These are phyloP conservation scores for Mycena citricolor DNA, from an alignment of 1,284 basidiomycete genomes.

Conservation along the genomic window DNA sequence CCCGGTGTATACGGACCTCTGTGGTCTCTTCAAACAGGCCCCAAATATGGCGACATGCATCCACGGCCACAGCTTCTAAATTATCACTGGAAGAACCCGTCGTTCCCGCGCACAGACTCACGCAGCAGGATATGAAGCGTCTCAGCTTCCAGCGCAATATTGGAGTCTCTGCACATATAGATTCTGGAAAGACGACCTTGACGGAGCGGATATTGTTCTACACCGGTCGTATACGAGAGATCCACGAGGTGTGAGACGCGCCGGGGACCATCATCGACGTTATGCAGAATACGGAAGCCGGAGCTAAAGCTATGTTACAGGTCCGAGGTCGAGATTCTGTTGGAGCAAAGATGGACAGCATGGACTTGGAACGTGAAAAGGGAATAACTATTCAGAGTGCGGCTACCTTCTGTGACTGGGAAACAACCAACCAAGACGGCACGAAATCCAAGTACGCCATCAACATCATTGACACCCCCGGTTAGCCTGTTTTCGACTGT, in stretches of 20 bases:
- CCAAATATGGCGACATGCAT: too few relatives aligned
- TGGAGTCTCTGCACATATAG: slow-evolving; percentile 89
- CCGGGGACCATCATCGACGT: slow-evolving; percentile 14
- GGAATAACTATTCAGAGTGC: slow-evolving; percentile 99
- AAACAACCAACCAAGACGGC: slow-evolving; percentile 63
- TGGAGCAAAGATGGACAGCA: slow-evolving; percentile 99
- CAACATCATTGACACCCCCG: slow-evolving; percentile 99
- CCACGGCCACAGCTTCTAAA: too few relatives aligned
- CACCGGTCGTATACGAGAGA: slow-evolving; percentile 93
- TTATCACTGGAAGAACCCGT: slow-evolving; percentile 1
- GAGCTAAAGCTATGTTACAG: slow-evolving; percentile 35
- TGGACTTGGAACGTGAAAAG: slow-evolving; percentile 99
- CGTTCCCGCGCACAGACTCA: slow-evolving; percentile 37
- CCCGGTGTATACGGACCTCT: too few relatives aligned
- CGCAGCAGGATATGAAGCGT: slow-evolving; percentile 55
- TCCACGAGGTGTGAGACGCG: slow-evolving; percentile 82
- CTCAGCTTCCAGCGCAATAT: slow-evolving; percentile 77
- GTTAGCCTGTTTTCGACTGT: slow-evolving; percentile 39
- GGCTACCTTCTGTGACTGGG: slow-evolving; percentile 98
- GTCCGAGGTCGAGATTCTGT: slow-evolving; percentile 92
- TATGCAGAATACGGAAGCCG: background rate
- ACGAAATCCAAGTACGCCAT: slow-evolving; percentile 85
- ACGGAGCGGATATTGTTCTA: slow-evolving; percentile 98
- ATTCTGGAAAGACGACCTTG: slow-evolving; percentile 97
- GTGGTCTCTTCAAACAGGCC: too few relatives aligned